Evolutionary conservation across 208 protist genomes (phyloP), one percentile per base, ranked within the genome.

Genomic region (Crithidia bombi): DNA sequence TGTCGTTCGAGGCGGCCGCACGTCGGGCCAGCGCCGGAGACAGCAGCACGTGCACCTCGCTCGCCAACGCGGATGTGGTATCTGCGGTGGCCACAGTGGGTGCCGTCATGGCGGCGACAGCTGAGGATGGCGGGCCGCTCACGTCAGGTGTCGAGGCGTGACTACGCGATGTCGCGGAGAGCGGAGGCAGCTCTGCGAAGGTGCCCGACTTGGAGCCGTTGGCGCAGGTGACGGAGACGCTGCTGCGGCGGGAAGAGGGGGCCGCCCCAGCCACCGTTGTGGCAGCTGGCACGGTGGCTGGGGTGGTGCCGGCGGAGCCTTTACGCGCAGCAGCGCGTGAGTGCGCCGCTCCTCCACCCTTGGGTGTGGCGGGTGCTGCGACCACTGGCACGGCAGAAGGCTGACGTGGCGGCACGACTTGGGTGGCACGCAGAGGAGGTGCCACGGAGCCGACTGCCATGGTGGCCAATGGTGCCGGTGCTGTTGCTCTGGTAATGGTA

Each of bases 201-300:
- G 61, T 56, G 46, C 33, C 61, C 2, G 46, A n/a, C 61, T 66
- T 66, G 6, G 35, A 21, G n/a, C 33, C 14, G 9, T 44, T 17
- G 11, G 12, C 12, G 19, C 46, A 1, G n/a, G 19, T n/a, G n/a
- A 66, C 11, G 3, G 61, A 43, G 33, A 56, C 33, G 28, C 61
- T 66, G 43, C 46, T 56, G 35, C 61, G 61, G 26, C 61, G 61
- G 17, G 61, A 66, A 28, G 61, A 56, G 15, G 61, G 61, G 23
- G 61, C 46, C 3, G 61, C 56, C 11, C 47, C 30, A 5, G 43
- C 15, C 17, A 21, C 17, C 5, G 7, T 10, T 6, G 10, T 19
- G 7, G 15, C 14, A 21, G 43, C 46, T 23, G 46, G 9, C 46
- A 51, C 46, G 17, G 23, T 6, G 28, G 46, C 21, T 10, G 46